Evolutionary conservation across 106 monocot species (phyloP).

Genomic region (Acorus calamus): DNA sequence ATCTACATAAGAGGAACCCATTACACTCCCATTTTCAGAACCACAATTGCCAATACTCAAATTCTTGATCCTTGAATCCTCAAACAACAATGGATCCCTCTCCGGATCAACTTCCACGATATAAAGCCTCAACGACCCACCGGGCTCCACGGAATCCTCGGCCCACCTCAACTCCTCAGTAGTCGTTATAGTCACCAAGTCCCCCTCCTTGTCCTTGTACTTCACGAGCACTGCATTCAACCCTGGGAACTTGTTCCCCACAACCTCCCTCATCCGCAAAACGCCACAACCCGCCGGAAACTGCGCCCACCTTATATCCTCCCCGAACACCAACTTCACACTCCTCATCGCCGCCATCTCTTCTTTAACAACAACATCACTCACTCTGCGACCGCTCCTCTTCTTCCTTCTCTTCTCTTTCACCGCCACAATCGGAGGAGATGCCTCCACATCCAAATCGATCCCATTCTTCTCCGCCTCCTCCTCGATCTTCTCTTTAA

Average conservation of each 20-base stretch:
- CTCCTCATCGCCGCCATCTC: conserved; percentile 11
- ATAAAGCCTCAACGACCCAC: conserved; percentile 53
- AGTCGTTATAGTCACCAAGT: conserved; percentile 83
- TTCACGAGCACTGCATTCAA: conserved; percentile 67
- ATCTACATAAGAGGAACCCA: conserved; percentile 32
- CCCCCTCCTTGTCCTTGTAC: conserved; percentile 86
- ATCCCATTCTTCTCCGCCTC: conserved; percentile 50
- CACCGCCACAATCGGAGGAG: conserved; percentile 12
- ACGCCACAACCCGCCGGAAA: conserved; percentile 46
- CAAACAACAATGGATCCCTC: conserved; percentile 42
- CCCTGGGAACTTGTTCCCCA: conserved; percentile 50
- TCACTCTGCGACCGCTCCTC: conserved; percentile 24
- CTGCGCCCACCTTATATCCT: conserved; percentile 82
- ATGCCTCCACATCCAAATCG: conserved; percentile 30
- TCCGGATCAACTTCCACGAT: conserved; percentile 72
- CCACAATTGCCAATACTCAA: not conserved
- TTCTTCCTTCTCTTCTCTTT: conserved; percentile 57
- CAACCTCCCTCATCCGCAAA: conserved; percentile 55
- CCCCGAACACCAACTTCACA: conserved; percentile 71
- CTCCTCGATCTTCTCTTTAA: conserved; percentile 61
- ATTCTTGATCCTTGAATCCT: conserved; percentile 16
- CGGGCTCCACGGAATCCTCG: conserved; percentile 49
- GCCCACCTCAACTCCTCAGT: conserved; percentile 80
- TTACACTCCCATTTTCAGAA: conserved; percentile 39
- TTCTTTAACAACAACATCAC: conserved; percentile 27